phyloP scores from a whole-genome alignment of 495 filamentous ascomycete species.

The Daldinia grandis region DNA sequence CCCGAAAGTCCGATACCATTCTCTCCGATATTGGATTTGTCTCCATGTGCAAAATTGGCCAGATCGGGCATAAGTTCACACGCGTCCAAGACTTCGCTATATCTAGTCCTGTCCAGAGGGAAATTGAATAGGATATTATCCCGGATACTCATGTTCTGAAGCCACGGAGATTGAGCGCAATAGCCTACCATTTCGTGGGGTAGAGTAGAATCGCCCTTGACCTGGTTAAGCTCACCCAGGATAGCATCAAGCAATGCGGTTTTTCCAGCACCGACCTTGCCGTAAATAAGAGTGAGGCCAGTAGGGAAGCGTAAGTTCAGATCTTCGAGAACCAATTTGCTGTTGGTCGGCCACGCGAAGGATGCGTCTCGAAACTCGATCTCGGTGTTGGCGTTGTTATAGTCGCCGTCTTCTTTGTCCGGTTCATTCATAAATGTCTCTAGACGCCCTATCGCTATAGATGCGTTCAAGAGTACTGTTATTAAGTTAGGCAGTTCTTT shows the following conservation, averaged over 20 bases:
- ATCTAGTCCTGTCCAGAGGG: slow-evolving; percentile 79
- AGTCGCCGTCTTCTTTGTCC: slow-evolving; percentile 62
- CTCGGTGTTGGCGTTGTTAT: slow-evolving; percentile 35
- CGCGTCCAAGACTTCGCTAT: slow-evolving; percentile 86
- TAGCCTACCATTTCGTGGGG: slow-evolving; percentile 79
- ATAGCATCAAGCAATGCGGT: slow-evolving; percentile 80
- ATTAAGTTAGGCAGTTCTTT: slow-evolving; percentile 76
- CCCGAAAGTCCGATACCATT: slow-evolving; percentile 95
- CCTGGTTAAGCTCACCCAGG: slow-evolving; percentile 78
- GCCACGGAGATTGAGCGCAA: slow-evolving; percentile 86
- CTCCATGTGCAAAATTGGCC: slow-evolving; percentile 86
- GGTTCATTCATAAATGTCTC: slow-evolving; percentile 86
- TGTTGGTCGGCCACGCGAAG: slow-evolving; percentile 78
- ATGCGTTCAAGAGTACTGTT: slow-evolving; percentile 75
- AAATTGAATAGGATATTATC: slow-evolving; percentile 85
- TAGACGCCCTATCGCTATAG: slow-evolving; percentile 77
- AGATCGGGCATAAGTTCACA: slow-evolving; percentile 94
- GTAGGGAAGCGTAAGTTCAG: slow-evolving; percentile 66
- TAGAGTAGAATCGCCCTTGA: slow-evolving; percentile 63
- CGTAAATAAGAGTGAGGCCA: slow-evolving; percentile 70
- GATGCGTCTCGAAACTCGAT: slow-evolving; percentile 68
- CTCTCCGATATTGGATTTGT: slow-evolving; percentile 94
- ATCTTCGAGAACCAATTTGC: slow-evolving; percentile 66
- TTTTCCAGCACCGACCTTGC: slow-evolving; percentile 83
- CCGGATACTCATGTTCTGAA: slow-evolving; percentile 89